phyloP scores from a whole-genome alignment of 2,329 filamentous ascomycete species.

The Fusarium liriodendri region DNA sequence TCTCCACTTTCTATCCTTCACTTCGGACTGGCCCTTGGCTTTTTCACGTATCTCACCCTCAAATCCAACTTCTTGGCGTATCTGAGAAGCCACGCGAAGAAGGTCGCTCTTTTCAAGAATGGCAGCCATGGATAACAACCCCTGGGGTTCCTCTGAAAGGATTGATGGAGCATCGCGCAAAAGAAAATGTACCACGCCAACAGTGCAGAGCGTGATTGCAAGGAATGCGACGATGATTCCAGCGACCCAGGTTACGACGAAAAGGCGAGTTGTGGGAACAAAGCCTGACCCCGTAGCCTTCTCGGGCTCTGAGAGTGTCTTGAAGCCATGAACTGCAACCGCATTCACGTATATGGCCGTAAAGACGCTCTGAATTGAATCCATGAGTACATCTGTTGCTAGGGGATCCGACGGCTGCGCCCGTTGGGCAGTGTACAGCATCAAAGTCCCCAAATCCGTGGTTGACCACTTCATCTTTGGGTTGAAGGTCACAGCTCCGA shows the following conservation, averaged over 20 bases:
- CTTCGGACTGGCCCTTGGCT: not conserved
- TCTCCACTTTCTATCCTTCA: constrained; percentile 14
- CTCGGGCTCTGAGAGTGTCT: not conserved
- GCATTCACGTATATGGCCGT: constrained; percentile 11
- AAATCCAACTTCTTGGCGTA: not conserved
- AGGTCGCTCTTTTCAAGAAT: constrained; percentile 18
- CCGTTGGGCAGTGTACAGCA: constrained; percentile 11
- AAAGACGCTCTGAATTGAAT: constrained; percentile 16
- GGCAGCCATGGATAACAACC: constrained; percentile 15
- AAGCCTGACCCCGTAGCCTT: not conserved
- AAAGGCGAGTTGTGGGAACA: constrained; percentile 10
- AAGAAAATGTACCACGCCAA: not conserved
- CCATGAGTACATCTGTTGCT: not conserved
- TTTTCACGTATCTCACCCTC: constrained; percentile 4
- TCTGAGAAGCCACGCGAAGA: not conserved
- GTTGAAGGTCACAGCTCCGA: constrained; percentile 14
- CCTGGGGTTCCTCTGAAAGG: constrained; percentile 16
- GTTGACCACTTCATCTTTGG: constrained; percentile 15
- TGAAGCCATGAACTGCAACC: constrained; percentile 11
- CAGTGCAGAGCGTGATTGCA: not conserved
- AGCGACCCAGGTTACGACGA: constrained; percentile 21
- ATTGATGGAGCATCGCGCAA: constrained; percentile 10
- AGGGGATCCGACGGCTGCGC: not conserved
- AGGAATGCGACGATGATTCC: constrained; percentile 16
- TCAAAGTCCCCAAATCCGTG: constrained; percentile 12